Evolutionary conservation across 371 early-diverging fungal species (phyloP), one percentile per base, ranked within the genome.

Genomic region (Mortierella sp.): DNA sequence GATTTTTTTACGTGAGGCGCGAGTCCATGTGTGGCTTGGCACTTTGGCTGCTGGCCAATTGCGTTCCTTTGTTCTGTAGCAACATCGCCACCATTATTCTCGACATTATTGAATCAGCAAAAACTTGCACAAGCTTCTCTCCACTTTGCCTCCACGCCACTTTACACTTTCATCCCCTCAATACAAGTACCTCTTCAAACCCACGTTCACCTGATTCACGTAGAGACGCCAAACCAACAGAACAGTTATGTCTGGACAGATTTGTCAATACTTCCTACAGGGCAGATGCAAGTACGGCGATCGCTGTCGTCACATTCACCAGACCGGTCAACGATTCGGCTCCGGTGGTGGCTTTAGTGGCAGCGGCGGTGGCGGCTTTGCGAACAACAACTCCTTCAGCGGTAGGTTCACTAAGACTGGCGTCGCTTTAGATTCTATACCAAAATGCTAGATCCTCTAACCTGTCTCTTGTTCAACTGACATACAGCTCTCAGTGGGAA

Each of bases 211-310:
- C 3, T 49, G 2, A 20, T 49, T 18, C 8, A 49, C 47, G 12
- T 12, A 45, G 16, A 16, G 47, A 12, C 2, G 8, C 49, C 43
- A 43, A 11, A 5, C 49, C n/a, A 49, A 16, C 6, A 4, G n/a
- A 49, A 49, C 1, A 20, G 16, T 26, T 40, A 76, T 78, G 78
- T 73, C 80, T 8, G 68, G 68, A 8, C 69, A 55, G 32, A 52
- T 81, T 43, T 90, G 90, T 66, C 79, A 84, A 63, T 89, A 84
- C 70, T 90, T 85, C 63, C 84, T 74, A 54, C 70, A 81, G 65
- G 88, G 89, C 3, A 80, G 66, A 43, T 90, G 90, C 62, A 77
- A 62, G 30, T 83, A 77, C 3, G 90, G 90, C 30, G 85, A 73
- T 64, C 74, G 64, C 35, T 90, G 90, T 65, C 85, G 73, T 20